Percentiles rank a stretch among this genome's conserved stretches.
Evolutionary conservation across 768 basidiomycete genomes (phyloP).

Genomic region (Naematelia encephala): DNA sequence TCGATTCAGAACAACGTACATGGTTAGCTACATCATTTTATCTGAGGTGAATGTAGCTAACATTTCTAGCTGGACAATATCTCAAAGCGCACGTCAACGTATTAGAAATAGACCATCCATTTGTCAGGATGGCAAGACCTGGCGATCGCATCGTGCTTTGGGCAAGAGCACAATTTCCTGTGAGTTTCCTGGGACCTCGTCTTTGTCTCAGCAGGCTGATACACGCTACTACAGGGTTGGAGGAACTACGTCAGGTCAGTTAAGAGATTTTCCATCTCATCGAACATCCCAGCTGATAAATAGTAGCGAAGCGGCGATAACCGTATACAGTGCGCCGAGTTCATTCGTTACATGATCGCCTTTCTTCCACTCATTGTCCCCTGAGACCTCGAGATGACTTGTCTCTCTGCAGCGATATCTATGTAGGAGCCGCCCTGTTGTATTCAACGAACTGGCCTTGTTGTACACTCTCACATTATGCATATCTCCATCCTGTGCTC

Average conservation of each 20-base stretch:
- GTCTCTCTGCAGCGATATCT: slow-evolving; percentile 26
- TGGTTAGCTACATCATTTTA: slow-evolving; percentile 18
- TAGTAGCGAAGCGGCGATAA: slow-evolving; percentile 29
- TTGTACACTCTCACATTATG: background rate
- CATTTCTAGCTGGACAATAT: slow-evolving; percentile 38
- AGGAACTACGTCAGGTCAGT: slow-evolving; percentile 27
- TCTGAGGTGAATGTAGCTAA: slow-evolving; percentile 7
- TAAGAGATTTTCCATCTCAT: background rate
- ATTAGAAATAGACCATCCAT: slow-evolving; percentile 15
- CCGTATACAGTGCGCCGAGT: slow-evolving; percentile 28
- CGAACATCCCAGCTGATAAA: background rate
- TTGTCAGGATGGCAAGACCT: slow-evolving; percentile 18
- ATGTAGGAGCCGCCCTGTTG: slow-evolving; percentile 20
- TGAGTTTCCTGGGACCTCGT: slow-evolving; percentile 14
- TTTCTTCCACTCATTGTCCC: too few relatives aligned
- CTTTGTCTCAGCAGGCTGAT: background rate
- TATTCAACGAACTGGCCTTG: background rate
- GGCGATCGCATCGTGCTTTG: slow-evolving; percentile 42
- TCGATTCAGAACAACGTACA: slow-evolving; percentile 40
- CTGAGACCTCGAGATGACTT: too few relatives aligned
- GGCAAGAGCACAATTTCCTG: slow-evolving; percentile 39
- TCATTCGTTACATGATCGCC: too few relatives aligned
- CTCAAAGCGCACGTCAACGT: slow-evolving; percentile 26
- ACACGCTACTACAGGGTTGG: slow-evolving; percentile 27
- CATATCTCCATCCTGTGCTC: too few relatives aligned